Percentiles rank a stretch among this genome's conserved stretches.
Conservation (phyloP, 2,329 filamentous ascomycete species). For the Penicillium palitans region DNA sequence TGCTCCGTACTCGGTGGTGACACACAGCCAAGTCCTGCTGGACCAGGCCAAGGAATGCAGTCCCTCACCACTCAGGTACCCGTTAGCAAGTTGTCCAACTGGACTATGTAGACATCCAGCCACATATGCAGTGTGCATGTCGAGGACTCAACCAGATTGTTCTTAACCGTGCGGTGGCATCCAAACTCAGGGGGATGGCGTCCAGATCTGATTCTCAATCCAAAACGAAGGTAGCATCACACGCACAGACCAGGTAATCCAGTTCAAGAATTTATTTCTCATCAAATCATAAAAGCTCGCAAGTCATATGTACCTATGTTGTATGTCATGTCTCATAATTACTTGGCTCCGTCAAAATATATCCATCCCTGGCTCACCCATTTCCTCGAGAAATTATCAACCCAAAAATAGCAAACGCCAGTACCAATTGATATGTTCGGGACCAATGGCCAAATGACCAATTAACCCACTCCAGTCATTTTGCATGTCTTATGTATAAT, state of each 20-base stretch:
- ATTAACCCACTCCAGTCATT: neutral
- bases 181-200: neutral
- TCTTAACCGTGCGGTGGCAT: neutral
- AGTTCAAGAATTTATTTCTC: neutral
- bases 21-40: conserved; percentile 1
- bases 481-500: neutral
- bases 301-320: neutral
- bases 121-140: neutral
- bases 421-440: conserved; percentile 2
- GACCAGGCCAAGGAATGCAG: neutral
- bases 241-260: conserved; percentile 1
- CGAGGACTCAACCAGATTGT: neutral
- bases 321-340: conserved; percentile 10
- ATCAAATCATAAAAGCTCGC: conserved; percentile 1
- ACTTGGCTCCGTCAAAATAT: neutral
- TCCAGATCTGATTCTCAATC: neutral
- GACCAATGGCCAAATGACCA: neutral
- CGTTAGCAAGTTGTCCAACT: neutral
- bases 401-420: conserved; percentile 5
- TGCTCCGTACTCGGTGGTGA: neutral
- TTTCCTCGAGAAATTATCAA: neutral
- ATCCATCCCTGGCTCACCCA: neutral
- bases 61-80: conserved; percentile 1
- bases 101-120: neutral
- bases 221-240: neutral